Conservation (phyloP, 108 stramenopile genomes). For the Nitzschia palea region DNA sequence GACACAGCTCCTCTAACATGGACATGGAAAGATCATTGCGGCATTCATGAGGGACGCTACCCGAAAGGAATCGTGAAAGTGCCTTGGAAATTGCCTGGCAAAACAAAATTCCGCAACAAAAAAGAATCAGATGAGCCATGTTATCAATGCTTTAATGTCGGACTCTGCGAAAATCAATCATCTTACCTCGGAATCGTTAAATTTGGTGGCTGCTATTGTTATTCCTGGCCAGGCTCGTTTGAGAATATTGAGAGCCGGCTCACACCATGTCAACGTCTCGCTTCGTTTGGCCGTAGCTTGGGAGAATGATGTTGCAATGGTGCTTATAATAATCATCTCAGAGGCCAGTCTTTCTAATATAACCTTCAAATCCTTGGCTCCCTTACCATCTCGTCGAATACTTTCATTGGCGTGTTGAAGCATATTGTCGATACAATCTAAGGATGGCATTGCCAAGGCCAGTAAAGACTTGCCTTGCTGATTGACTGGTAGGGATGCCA, state of each 20-base stretch:
- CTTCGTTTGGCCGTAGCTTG: constrained; percentile 14
- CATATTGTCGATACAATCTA: constrained; percentile 47
- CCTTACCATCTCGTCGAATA: background rate
- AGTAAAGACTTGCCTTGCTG: constrained; percentile 36
- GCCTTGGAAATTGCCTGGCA: background rate
- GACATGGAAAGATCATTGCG: background rate
- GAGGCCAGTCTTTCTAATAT: constrained; percentile 46
- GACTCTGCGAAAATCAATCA: background rate
- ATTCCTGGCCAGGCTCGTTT: constrained; percentile 48
- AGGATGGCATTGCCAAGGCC: constrained; percentile 46
- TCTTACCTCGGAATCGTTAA: constrained; percentile 44
- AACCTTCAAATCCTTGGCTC: constrained; percentile 3
- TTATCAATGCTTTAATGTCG: background rate
- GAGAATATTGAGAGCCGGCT: constrained; percentile 32
- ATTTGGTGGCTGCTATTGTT: constrained; percentile 31
- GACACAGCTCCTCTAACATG: constrained; percentile 21
- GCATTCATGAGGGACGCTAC: background rate
- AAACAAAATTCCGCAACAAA: too few relatives aligned
- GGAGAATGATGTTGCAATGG: constrained; percentile 41
- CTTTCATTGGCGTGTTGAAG: constrained; percentile 19
- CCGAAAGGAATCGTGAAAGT: background rate
- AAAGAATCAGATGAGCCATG: too few relatives aligned
- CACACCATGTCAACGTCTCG: background rate
- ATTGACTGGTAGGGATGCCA: constrained; percentile 44
- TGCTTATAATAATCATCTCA: constrained; percentile 49